Base-by-base conservation (phyloP, 345 rosid species). In the Eucalyptus viminalis region DNA sequence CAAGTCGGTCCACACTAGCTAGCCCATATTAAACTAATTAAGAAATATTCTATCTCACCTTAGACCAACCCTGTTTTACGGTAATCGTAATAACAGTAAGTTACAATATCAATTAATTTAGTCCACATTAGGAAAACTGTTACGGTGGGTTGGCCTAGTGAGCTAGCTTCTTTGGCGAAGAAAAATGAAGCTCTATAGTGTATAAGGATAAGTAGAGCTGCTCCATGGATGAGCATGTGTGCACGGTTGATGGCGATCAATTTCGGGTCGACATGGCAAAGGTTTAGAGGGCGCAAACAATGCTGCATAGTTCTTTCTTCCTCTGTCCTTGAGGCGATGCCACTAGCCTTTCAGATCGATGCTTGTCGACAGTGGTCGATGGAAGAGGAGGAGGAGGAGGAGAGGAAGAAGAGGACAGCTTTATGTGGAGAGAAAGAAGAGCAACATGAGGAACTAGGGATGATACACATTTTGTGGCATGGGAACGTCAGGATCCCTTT, bases 111-210 rank as follows among this genome's bases (percentile, higher is more conserved):
- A 4, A 37, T 37, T 37, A 37, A 37, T 37, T 37, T 37, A 37
- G 40, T 37, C 40, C 40, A 37, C 40, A 37, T 37, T 37, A 37
- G 40, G 40, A 37, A 37, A 37, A 37, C 40, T 37, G 5, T 37
- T 37, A 37, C 40, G 4, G 86, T 91, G 29, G 76, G 51, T 25
- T 56, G 16, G 80, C 56, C 34, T 25, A 67, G 62, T 17, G 58
- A 60, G 47, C 83, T 40, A 37, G 83, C 83, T 21, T 21, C 40
- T 34, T 81, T 49, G 7, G 44, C 88, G 86, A 83, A 87, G 89
- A 92, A 34, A 83, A 86, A 92, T 53, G 93, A 93, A 81, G 53
- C 72, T 69, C 95, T 88, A 86, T 92, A 93, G 25, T 69, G 50
- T 4, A 92, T 13, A 51, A 94, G 86, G 89, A 89, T 89, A 69